phyloP scores from a whole-genome alignment of 768 basidiomycete genomes.

The Galerina marginata region DNA sequence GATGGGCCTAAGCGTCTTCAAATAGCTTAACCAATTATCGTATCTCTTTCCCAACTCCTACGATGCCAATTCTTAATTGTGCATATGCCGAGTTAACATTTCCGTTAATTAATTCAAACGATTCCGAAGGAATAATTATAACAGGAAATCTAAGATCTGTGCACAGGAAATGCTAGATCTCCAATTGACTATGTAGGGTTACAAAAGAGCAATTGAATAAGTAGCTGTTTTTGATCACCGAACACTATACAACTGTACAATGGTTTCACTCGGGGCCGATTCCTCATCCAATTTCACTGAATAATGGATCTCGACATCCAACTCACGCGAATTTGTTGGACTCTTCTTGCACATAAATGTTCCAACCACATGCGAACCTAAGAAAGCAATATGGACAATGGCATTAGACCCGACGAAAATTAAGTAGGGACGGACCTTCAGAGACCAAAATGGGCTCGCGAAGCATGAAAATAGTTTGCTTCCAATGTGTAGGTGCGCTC shows the following conservation, averaged over 20 bases:
- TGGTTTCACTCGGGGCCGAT: constrained; percentile 41
- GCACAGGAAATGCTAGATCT: no score
- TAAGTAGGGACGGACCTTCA: constrained; percentile 59
- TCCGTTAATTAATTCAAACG: no score
- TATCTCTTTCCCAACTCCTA: no score
- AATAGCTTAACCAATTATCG: not conserved
- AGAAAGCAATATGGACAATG: not conserved
- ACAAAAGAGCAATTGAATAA: no score
- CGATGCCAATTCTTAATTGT: not conserved
- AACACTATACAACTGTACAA: constrained; percentile 82
- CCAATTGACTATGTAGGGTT: no score
- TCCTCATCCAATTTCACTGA: constrained; percentile 49
- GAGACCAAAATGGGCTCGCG: constrained; percentile 76
- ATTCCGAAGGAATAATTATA: no score
- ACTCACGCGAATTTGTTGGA: constrained; percentile 78
- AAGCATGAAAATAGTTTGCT: constrained; percentile 90
- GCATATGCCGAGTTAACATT: not conserved
- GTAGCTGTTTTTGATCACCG: constrained; percentile 44
- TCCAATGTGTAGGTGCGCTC: constrained; percentile 94
- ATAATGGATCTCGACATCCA: constrained; percentile 93
- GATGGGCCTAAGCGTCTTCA: not conserved
- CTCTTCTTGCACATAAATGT: constrained; percentile 87
- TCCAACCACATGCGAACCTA: constrained; percentile 78
- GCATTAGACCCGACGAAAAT: not conserved
- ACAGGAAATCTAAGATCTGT: no score